Evolutionary conservation across 2,329 filamentous ascomycete genomes (phyloP).

Genomic region (Aspergillus sp.): DNA sequence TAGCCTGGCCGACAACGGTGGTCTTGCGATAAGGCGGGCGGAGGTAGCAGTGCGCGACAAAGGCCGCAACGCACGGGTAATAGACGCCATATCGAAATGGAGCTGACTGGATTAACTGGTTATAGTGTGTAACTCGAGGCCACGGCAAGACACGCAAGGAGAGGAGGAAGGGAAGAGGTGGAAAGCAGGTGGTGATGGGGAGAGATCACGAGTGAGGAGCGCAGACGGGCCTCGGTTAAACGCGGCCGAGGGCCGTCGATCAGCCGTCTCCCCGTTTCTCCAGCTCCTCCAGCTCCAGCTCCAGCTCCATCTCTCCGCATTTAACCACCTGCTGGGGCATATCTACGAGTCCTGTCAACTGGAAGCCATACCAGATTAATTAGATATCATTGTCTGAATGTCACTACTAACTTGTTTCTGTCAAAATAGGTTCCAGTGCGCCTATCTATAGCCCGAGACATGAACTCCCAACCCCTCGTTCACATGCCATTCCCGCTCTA

Average conservation of each 20-base stretch:
- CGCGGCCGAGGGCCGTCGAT: slow-evolving; percentile 6
- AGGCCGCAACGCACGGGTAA: slow-evolving; percentile 50
- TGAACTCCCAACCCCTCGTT: neutral
- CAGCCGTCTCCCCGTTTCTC: neutral
- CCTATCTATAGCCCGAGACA: neutral
- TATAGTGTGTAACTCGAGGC: neutral
- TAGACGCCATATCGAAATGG: slow-evolving; percentile 48
- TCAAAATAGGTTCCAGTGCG: neutral
- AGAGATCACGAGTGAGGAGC: neutral
- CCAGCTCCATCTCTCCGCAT: neutral
- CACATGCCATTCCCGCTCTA: neutral
- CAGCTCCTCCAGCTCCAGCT: too few species aligned
- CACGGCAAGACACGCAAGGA: neutral
- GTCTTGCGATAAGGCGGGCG: slow-evolving; percentile 42
- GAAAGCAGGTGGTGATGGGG: slow-evolving; percentile 48
- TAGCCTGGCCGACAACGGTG: slow-evolving; percentile 39
- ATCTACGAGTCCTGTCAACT: too few species aligned
- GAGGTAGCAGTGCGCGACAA: slow-evolving; percentile 43
- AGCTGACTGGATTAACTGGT: neutral
- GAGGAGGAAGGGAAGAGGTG: neutral
- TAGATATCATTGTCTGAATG: neutral
- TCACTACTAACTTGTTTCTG: neutral
- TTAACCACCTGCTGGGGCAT: neutral
- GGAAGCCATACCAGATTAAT: too few species aligned
- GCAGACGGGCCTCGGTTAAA: slow-evolving; percentile 3